Evolutionary conservation across 331 rosid species (phyloP).

Genomic region (Rosa hybrid): DNA sequence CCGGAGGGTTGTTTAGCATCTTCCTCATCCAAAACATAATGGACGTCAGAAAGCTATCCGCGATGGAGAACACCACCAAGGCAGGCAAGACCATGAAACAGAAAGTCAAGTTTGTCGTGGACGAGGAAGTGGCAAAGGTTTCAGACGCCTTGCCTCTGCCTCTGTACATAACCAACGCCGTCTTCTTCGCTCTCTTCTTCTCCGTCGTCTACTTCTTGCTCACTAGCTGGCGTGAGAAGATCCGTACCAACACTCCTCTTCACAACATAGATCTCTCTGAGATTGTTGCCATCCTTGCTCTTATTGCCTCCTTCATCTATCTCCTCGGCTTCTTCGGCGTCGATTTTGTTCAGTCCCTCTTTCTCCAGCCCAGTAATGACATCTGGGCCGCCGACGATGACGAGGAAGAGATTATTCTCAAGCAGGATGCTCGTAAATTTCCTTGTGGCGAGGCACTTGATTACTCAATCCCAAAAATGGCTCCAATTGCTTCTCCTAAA

Average conservation of each 20-base stretch:
- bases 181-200: conserved; percentile 47
- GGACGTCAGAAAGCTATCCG: conserved; percentile 42
- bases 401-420: conserved; percentile 23
- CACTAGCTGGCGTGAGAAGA: conserved; percentile 51
- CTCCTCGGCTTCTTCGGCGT: conserved; percentile 53
- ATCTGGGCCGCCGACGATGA: conserved; percentile 44
- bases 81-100: neutral
- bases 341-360: conserved; percentile 47
- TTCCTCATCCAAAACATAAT: conserved; percentile 7
- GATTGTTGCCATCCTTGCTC: conserved; percentile 37
- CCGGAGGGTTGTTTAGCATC: conserved; percentile 4
- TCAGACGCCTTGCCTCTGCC: conserved; percentile 40
- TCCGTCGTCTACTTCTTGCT: conserved; percentile 50
- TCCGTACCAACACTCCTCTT: conserved; percentile 43
- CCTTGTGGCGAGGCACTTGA: conserved; percentile 48
- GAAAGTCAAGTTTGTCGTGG: conserved; percentile 4
- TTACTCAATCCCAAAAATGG: conserved; percentile 24
- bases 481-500: conserved; percentile 18
- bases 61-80: conserved; percentile 3
- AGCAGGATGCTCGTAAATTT: conserved; percentile 37
- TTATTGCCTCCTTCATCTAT: conserved; percentile 45
- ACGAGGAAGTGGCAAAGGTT: conserved; percentile 25
- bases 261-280: conserved; percentile 42
- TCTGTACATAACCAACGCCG: conserved; percentile 41
- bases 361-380: conserved; percentile 45